Conservation (phyloP, 331 rosid genomes). For the Ulmus americana region DNA sequence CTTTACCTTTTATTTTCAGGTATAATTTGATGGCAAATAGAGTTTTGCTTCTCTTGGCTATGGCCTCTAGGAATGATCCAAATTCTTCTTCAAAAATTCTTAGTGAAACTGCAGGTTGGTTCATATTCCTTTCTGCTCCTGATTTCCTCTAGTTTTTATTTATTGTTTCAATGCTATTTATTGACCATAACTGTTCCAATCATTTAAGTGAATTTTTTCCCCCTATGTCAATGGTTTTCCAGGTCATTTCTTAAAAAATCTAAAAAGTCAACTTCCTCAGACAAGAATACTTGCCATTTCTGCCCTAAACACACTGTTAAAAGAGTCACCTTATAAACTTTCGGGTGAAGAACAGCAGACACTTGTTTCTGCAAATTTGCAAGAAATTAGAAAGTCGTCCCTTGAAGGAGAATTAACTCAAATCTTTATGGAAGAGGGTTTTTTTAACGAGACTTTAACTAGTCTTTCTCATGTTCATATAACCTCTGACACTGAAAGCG, state of each 20-base stretch:
- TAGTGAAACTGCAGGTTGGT: constrained; percentile 86
- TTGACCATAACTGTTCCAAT: neutral
- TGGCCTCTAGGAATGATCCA: constrained; percentile 87
- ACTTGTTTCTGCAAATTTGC: constrained; percentile 32
- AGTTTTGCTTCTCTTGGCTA: constrained; percentile 76
- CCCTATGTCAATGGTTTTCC: constrained; percentile 21
- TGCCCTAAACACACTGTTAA: constrained; percentile 79
- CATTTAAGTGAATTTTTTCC: constrained; percentile 9
- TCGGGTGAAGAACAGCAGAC: constrained; percentile 47
- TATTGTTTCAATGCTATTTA: constrained; percentile 4
- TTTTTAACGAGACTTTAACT: constrained; percentile 76
- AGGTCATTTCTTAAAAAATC: constrained; percentile 90
- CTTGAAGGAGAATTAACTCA: constrained; percentile 79
- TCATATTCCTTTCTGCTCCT: constrained; percentile 6
- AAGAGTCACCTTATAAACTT: constrained; percentile 91
- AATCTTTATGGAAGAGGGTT: constrained; percentile 89
- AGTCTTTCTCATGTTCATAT: constrained; percentile 96
- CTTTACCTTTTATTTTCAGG: constrained; percentile 35
- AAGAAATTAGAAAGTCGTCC: constrained; percentile 59
- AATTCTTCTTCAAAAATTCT: constrained; percentile 65
- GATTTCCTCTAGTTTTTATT: constrained; percentile 18
- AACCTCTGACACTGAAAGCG: constrained; percentile 61
- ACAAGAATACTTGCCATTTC: constrained; percentile 96
- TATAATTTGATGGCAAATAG: constrained; percentile 97
- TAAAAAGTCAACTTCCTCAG: constrained; percentile 97